Base-by-base conservation (phyloP, 495 filamentous ascomycete genomes). In the Penicillium psychrofluorescens region DNA sequence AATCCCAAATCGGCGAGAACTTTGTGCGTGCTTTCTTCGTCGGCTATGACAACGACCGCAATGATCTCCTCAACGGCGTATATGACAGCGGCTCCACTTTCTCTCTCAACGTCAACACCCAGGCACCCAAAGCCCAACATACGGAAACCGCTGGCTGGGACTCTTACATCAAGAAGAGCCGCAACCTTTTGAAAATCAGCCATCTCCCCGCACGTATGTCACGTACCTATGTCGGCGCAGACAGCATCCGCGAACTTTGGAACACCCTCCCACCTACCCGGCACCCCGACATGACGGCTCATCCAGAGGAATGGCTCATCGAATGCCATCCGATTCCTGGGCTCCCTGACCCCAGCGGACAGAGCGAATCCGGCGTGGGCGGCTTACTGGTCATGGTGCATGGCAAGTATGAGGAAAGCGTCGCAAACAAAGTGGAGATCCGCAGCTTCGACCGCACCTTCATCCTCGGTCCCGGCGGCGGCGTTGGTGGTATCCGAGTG, bases 371-470 rank as follows among this genome's bases (percentile, higher is more conserved):
- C 11, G 85, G 84, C 11, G 85, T 89, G 13, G 81, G 80, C 38
- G 90, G 90, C 27, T 73, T 95, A 45, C 74, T 90, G 14, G 79
- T 95, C 54, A 85, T 76, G 36, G 74, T 92, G 29, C 83, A 91
- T 49, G 86, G 90, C 43, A 84, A 90, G 51, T 95, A 86, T 45
- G 80, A 92, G 35, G 91, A 97, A 51, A 62, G 79, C 7, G 48
- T 61, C n/a, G 55, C 68, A 7, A 64, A 75, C 30, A 76, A 79
- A 44, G 74, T 77, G 27, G 73, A 75, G 43, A 69, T 60, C 4
- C 83, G 91, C 48, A 87, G 84, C 51, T 97, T 95, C 65, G 85
- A 91, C 48, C 80, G 91, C 15, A 87, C 80, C 0, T 89, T 97
- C 51, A 70, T 90, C 35, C 70, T 97, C 13, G 88, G 88, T 1